Base-by-base conservation (phyloP, 1,139 yeast genomes). In the Suhomyces terraborum region DNA sequence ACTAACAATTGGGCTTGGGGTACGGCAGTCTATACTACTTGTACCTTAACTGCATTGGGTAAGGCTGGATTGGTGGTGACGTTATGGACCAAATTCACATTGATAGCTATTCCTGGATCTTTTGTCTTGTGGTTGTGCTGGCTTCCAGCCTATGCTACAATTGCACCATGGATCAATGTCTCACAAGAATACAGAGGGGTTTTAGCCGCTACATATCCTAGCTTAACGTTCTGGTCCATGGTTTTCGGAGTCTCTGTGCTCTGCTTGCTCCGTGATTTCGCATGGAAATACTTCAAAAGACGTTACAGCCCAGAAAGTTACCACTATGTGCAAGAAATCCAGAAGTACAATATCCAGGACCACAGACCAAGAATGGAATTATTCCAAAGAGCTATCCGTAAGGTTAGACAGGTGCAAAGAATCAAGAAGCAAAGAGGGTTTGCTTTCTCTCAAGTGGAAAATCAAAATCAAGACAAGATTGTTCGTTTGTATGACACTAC, bases 361-460 rank as follows among this genome's bases (percentile, higher is more conserved):
- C 87, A 87, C 62, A 77, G 96, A 53, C 98, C 99, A 16, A 80
- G 96, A 54, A 83, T 91, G 80, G 96, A 89, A 52, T 96, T 91
- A 51, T 94, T 94, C 73, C 98, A 94, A 62, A 89, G 87, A 64
- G 97, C 98, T 6, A 93, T 94, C 45, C 79, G 98, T 59, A 93
- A 91, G 61, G 98, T 93, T 30, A 84, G 99, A 64, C 98, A 94
- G 64, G 98, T 94, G 26, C 97, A 93, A 64, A 79, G 99, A 64
- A 91, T 93, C 85, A 88, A 95, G 60, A 94, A 93, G 59, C 98
- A 93, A 68, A 84, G 98, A 66, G 98, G 98, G 14, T 94, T 88
- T 74, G 99, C 99, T 1, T 94, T 93, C 57, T 89, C 98, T 3
- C 98, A 93, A 64, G 93, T 88, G 38, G 96, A 89, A 52, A 95